Evolutionary conservation across 2,329 filamentous ascomycete genomes (phyloP).

Genomic region (Colletotrichum sp.): DNA sequence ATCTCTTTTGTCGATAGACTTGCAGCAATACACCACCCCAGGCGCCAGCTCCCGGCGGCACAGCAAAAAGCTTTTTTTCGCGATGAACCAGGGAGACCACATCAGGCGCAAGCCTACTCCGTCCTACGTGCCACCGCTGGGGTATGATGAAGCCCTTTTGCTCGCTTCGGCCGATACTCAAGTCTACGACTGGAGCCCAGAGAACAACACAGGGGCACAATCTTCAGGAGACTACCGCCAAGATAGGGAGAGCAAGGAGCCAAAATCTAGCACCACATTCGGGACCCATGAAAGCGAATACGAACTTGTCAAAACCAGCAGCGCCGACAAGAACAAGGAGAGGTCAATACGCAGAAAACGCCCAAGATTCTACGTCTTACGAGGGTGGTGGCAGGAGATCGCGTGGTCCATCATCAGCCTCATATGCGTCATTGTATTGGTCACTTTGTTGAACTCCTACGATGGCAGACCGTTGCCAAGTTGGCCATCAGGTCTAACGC

Average conservation of each 20-base stretch:
- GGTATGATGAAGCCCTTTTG: background rate
- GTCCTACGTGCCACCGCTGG: background rate
- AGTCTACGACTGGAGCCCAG: background rate
- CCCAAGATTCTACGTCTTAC: background rate
- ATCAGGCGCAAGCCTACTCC: background rate
- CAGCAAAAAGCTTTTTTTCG: background rate
- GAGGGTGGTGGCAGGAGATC: constrained; percentile 3
- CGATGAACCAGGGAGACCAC: background rate
- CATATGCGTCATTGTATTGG: constrained; percentile 24
- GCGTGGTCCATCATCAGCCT: background rate
- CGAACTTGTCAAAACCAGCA: background rate
- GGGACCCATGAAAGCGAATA: background rate
- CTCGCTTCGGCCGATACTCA: background rate
- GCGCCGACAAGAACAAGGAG: background rate
- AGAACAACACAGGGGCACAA: background rate
- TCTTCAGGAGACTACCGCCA: background rate
- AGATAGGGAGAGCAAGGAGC: background rate
- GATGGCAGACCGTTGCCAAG: constrained; percentile 26
- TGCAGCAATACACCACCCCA: background rate
- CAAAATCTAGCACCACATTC: background rate
- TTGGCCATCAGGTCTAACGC: constrained; percentile 27
- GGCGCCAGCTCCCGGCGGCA: background rate
- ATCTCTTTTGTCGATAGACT: background rate
- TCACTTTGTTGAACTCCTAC: constrained; percentile 7
- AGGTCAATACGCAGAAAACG: background rate